phyloP scores from a whole-genome alignment of 805 yeast species.

The Suhomyces kilbournensis region DNA sequence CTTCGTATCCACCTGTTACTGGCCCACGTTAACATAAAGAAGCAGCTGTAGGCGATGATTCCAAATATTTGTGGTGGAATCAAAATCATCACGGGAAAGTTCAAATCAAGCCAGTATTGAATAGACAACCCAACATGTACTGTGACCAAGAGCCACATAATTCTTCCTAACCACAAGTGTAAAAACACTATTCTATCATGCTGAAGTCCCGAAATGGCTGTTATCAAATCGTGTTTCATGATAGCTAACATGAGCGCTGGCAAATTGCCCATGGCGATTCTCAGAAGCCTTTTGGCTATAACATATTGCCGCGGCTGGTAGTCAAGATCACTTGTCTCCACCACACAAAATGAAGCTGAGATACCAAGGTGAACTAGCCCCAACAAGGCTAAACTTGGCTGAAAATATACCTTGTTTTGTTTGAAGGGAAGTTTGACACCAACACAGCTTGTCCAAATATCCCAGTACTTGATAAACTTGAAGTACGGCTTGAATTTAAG shows the following conservation, averaged over 20 bases:
- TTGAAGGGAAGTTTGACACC: constrained; percentile 19
- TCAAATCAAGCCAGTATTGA: constrained; percentile 41
- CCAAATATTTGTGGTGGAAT: constrained; percentile 54
- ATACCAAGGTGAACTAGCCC: constrained; percentile 26
- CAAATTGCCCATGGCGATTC: constrained; percentile 38
- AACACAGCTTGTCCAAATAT: constrained; percentile 24
- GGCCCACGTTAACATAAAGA: constrained; percentile 36
- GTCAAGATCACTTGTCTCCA: constrained; percentile 35
- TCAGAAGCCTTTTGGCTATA: constrained; percentile 41
- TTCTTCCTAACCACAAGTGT: constrained; percentile 46
- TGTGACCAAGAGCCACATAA: constrained; percentile 33
- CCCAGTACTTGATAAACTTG: constrained; percentile 25
- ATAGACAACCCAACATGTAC: constrained; percentile 33
- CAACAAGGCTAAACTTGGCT: constrained; percentile 40
- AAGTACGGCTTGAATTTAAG: constrained; percentile 21
- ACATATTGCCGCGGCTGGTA: constrained; percentile 40
- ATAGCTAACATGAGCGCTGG: constrained; percentile 37
- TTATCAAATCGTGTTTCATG: constrained; percentile 38
- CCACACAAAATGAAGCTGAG: constrained; percentile 25
- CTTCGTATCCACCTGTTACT: constrained; percentile 34
- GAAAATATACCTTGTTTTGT: constrained; percentile 25
- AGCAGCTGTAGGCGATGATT: constrained; percentile 39
- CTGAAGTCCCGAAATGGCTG: constrained; percentile 40
- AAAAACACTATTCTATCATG: constrained; percentile 37
- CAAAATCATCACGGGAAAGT: constrained; percentile 35